Evolutionary conservation across 148 eudicot species (phyloP).

Genomic region (Rheum nobile): DNA sequence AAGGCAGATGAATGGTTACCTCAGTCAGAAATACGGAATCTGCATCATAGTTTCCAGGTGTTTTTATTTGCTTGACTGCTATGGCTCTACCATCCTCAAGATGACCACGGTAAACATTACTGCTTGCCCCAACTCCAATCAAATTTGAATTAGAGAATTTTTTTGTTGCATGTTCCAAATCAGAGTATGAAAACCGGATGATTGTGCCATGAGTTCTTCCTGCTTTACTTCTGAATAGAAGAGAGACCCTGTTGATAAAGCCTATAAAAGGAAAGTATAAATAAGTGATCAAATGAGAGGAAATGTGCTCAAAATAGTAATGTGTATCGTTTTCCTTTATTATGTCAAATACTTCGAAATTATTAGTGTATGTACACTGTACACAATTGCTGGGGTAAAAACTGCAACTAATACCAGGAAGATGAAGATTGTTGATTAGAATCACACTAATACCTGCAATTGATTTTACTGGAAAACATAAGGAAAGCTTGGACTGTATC

Average conservation of each 20-base stretch:
- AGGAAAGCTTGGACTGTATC: conserved; percentile 21
- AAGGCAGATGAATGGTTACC: conserved; percentile 28
- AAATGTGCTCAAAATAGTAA: background rate
- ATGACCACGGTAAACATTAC: conserved; percentile 70
- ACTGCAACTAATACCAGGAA: background rate
- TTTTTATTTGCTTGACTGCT: conserved; percentile 71
- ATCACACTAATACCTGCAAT: conserved; percentile 29
- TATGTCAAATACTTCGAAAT: background rate
- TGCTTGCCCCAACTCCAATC: conserved; percentile 86
- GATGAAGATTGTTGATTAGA: background rate
- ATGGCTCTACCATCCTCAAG: conserved; percentile 61
- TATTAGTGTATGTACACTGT: background rate
- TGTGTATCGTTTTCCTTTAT: background rate
- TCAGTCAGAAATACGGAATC: conserved; percentile 57
- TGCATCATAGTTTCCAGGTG: conserved; percentile 43
- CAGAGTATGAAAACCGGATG: conserved; percentile 56
- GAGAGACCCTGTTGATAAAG: conserved; percentile 19
- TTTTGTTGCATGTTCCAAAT: conserved; percentile 74
- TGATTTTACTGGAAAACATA: conserved; percentile 21
- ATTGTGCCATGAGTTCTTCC: conserved; percentile 44
- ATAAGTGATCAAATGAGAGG: background rate
- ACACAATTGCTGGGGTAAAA: background rate
- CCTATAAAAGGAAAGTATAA: background rate
- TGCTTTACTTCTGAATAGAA: conserved; percentile 30
- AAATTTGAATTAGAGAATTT: conserved; percentile 66